Evolutionary conservation across 768 basidiomycete species (phyloP), one percentile per base, ranked within the genome.

Genomic region (Lactifluus hygrophoroides): DNA sequence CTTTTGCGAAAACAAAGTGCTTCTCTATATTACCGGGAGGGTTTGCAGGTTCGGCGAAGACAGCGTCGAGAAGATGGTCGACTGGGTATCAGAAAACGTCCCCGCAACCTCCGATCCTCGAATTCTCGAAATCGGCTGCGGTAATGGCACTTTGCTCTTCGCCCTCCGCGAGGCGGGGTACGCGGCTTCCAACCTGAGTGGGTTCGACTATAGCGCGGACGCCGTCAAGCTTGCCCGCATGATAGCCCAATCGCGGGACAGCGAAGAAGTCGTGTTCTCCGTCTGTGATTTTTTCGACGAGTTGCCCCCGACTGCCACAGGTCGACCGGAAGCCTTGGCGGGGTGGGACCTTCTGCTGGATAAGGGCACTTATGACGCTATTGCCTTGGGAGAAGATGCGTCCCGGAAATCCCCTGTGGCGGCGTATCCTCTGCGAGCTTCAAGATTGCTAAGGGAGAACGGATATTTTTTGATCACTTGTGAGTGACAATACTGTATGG

Each of bases 291-390:
- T 92, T 65, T 70, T 93, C 37, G 68, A 72, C 10, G 75, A 82
- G 5, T 75, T 77, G 38, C 83, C 84, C 1, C 72, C 73, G 13
- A 46, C 66, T 7, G 57, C 69, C 27, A n/a, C 55, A 37, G 63
- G 64, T 17, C 51, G 42, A 16, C 38, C 42, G 55, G 59, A 62
- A 34, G 58, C 63, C 3, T 58, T 67, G 10, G 71, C 67, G 46
- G 64, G 64, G 34, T 93, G 90, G 90, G 86, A 90, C 66, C 71
- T 91, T 6, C 67, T 92, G 16, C 67, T 92, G 56, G 90, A 93
- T 71, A 93, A 93, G 69, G 90, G 90, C n/a, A 93, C 90, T 0
- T 90, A 83, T 66, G 90, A 93, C 66, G 89, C 90, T 5, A 90
- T 92, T 50, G 86, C 88, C 0, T 71, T 93, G 38, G 84, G 79